Conservation (phyloP, 192 early-diverging fungal genomes). For the Podila epicladia region DNA sequence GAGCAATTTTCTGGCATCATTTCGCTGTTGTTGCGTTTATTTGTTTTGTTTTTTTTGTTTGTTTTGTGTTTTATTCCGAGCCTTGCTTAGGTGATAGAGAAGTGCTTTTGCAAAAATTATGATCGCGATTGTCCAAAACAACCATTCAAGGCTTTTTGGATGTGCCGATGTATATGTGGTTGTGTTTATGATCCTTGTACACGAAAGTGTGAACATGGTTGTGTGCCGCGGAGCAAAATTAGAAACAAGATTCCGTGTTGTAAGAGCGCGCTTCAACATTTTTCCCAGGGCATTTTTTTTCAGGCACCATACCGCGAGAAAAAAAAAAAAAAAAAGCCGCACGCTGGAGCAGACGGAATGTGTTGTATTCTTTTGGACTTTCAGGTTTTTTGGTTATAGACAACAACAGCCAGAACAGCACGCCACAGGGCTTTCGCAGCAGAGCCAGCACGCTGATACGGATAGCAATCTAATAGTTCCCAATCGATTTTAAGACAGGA, state of each 20-base stretch:
- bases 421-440: constrained; percentile 25
- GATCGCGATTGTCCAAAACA: neutral
- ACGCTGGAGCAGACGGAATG: neutral
- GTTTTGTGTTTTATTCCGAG: neutral
- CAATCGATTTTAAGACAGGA: neutral
- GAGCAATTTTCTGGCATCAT: no score
- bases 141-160: neutral
- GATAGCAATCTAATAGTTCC: neutral
- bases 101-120: no score
- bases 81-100: no score
- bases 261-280: neutral
- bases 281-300: neutral
- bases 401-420: constrained; percentile 27
- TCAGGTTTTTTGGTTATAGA: neutral
- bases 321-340: constrained; percentile 8
- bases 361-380: neutral
- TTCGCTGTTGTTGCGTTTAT: no score
- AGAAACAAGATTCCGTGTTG: no score
- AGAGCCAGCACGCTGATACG: neutral
- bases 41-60: no score
- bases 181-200: no score
- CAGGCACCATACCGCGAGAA: constrained; percentile 7
- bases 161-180: no score
- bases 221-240: no score
- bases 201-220: no score